These are phyloP conservation scores for Meyerozyma carpophila DNA, from an alignment of 1,139 yeast species.

Conservation along the genomic window DNA sequence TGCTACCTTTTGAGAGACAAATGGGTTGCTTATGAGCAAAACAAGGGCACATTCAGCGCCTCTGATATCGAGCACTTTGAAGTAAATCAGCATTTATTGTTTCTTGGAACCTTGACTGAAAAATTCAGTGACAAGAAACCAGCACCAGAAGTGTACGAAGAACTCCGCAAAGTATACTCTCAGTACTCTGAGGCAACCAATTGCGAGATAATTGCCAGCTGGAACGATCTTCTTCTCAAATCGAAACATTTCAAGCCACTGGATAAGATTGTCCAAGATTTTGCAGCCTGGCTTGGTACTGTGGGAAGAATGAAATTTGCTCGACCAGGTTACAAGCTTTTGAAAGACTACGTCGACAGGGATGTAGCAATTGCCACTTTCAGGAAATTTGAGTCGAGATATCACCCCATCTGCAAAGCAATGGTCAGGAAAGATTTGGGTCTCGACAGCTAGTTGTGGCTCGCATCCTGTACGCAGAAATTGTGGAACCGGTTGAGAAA, in stretches of 20 bases:
- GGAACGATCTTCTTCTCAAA: constrained; percentile 27
- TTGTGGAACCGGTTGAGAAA: neutral
- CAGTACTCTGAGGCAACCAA: constrained; percentile 20
- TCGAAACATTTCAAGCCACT: constrained; percentile 17
- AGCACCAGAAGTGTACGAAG: constrained; percentile 12
- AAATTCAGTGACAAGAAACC: constrained; percentile 14
- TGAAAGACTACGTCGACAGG: constrained; percentile 20
- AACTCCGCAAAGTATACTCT: constrained; percentile 21
- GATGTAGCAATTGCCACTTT: constrained; percentile 28
- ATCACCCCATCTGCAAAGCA: constrained; percentile 37
- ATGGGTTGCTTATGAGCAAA: constrained; percentile 17
- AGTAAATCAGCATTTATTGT: constrained; percentile 30
- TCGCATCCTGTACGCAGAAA: neutral
- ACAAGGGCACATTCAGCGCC: constrained; percentile 10
- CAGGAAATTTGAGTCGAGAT: constrained; percentile 16
- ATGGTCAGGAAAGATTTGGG: constrained; percentile 34
- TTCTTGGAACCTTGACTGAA: constrained; percentile 26
- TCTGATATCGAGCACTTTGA: constrained; percentile 22
- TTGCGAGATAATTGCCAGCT: constrained; percentile 29
- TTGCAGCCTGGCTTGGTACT: constrained; percentile 35
- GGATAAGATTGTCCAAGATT: constrained; percentile 15
- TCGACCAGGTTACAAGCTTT: constrained; percentile 34
- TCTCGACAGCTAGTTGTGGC: neutral
- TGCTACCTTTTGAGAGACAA: constrained; percentile 22
- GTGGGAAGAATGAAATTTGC: constrained; percentile 43